Evolutionary conservation across 73 alveolate genomes (phyloP), one percentile per base, ranked within the genome.

Genomic region (Uronychia binucleata): DNA sequence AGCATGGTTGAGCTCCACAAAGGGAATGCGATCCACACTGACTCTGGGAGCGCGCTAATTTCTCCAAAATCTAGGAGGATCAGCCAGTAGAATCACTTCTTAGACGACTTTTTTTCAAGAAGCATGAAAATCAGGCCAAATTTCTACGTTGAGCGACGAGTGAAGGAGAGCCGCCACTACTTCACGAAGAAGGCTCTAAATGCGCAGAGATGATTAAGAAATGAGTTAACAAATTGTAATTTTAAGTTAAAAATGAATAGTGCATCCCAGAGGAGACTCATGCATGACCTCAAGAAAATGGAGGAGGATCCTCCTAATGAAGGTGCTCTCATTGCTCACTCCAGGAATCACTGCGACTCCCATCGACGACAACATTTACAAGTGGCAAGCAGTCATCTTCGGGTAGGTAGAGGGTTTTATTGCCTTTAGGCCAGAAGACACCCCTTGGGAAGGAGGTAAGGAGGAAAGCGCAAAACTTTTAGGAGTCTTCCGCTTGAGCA

Each of bases 361-460:
- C 46, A 88, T 80, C 79, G 96, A 89, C 74, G 98, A 98, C 83
- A 94, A 94, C 78, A 81, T 98, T 29, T 89, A 93, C 91, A 88
- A 92, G 80, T 82, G 89, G 89, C 82, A 82, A 33, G 89, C 89
- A 82, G 74, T 82, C 1, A 82, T 82, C 58, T 30, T 82, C 94
- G 99, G 99, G 67, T 46, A 46, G 67, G 67, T 19, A 19, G 67
- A 46, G 5, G 96, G 93, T 77, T 98, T 98, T 14, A 97, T 95
- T 33, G 96, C 96, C 77, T 96, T 97, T 83, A 98, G 99, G 31
- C 99, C 99, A 26, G 99, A 97, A 57, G 98, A 96, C 79, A 97
- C 99, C 32, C 94, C 93, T 67, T 98, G 99, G 99, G 99, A 98
- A 88, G 99, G 99, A 74, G 99, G 99, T 14, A 89, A 46, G 67